Percentiles rank a stretch among this genome's conserved stretches.
These are phyloP conservation scores for Eleusine coracana DNA, from an alignment of 176 grass and related monocot genomes.

Conservation along the genomic window DNA sequence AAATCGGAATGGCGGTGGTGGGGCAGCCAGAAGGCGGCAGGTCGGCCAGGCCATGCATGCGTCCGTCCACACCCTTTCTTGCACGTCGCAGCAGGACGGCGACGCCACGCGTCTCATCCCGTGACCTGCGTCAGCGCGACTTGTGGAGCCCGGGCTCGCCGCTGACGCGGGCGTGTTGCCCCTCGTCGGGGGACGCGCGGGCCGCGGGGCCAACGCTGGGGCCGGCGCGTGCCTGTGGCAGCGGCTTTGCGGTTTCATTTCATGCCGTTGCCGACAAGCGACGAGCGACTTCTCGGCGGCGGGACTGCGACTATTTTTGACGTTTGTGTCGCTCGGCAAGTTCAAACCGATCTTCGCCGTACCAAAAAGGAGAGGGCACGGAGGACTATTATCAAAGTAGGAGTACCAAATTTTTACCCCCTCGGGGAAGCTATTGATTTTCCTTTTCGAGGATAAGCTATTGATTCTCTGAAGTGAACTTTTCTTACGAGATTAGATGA, in stretches of 20 bases:
- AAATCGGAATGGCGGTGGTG: neutral
- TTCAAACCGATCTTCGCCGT: neutral
- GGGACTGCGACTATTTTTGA: neutral
- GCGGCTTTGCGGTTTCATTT: neutral
- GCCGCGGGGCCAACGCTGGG: too few relatives aligned
- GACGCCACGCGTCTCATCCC: slow-evolving; percentile 5
- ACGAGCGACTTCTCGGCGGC: neutral
- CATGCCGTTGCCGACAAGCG: neutral
- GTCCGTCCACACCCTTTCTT: neutral
- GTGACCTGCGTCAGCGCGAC: neutral
- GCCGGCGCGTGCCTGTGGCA: neutral
- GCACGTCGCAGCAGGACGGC: neutral
- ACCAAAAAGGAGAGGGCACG: neutral
- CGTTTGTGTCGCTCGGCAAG: neutral
- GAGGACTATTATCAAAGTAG: neutral
- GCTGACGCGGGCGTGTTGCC: neutral
- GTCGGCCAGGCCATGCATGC: slow-evolving; percentile 3
- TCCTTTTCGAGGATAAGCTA: too few relatives aligned
- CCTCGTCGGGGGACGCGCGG: too few relatives aligned
- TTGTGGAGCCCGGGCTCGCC: slow-evolving; percentile 1
- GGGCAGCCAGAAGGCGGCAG: neutral
- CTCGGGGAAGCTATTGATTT: too few relatives aligned
- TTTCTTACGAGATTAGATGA: too few relatives aligned
- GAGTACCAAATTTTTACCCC: neutral
- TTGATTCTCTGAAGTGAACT: too few relatives aligned